Evolutionary conservation across 305 asterid genomes (phyloP), one percentile per base, ranked within the genome.

Genomic region (Euphrasia arctica): DNA sequence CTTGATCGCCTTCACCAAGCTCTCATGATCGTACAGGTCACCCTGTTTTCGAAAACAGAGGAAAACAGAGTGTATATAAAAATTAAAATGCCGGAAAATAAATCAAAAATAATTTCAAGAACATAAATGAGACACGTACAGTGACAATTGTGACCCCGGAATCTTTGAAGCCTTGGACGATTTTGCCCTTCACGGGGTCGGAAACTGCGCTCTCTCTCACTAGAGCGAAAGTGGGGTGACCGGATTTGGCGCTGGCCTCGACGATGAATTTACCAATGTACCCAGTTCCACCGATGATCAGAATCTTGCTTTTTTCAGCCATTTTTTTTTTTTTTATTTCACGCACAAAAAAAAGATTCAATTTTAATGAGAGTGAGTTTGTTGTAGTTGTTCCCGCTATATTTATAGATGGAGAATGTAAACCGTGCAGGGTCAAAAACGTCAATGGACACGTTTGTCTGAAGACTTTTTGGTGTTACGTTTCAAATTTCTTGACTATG

Each of bases 1-100:
- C 69, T 89, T 89, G 7, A 89, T 79, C 2, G 97, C 97, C 74
- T 82, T 81, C 80, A 89, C 79, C 77, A 92, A 74, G 67, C 95
- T 84, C 73, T 72, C 93, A 12, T 92, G 88, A 74, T 89, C 90
- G 34, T 76, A 3, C 76, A 92, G 27, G 70, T 89, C 98, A 28
- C 95, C 98, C 98, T 86, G 78, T 14, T 14, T 14, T 27, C 27
- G 0, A 27, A 54, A 54, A 54, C 27, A 25, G 27, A 25, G 2
- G 27, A 25, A 25, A 25, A 25, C 9, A 50, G 11, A 5, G 29
- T 18, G 22, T 18, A 18, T 18, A 18, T 18, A 18, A 18, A 18
- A 18, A 18, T 18, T 18, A 18, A 18, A 18, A 18, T 18, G 22
- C 22, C 1, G 22, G 27, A 25, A 25, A 25, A 54, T 0, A 52